Conservation (phyloP, 1,284 basidiomycete species). For the Heterobasidion occidentale region DNA sequence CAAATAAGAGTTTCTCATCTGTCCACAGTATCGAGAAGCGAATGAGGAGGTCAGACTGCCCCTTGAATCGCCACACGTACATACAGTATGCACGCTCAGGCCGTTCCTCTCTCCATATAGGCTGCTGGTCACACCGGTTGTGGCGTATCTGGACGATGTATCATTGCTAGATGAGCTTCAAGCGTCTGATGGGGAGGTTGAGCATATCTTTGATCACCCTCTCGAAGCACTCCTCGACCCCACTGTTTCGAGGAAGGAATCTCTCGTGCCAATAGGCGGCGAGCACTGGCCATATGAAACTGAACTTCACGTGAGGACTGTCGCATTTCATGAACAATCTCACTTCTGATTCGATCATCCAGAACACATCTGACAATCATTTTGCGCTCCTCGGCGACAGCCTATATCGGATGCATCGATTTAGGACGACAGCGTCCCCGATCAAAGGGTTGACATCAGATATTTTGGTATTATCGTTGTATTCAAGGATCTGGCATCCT, state of each 20-base stretch:
- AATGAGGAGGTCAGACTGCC: constrained; percentile 76
- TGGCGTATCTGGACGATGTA: constrained; percentile 57
- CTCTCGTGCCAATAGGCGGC: constrained; percentile 47
- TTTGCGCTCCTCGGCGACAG: constrained; percentile 37
- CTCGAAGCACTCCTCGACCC: constrained; percentile 66
- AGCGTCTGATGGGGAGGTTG: constrained; percentile 64
- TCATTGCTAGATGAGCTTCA: constrained; percentile 42
- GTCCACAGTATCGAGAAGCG: constrained; percentile 68
- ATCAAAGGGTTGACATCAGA: constrained; percentile 81
- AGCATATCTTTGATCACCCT: constrained; percentile 73
- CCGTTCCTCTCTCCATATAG: constrained; percentile 64
- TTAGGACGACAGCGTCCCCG: constrained; percentile 67
- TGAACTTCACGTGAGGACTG: constrained; percentile 48
- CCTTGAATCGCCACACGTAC: constrained; percentile 43
- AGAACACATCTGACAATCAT: constrained; percentile 51
- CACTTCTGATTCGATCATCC: neutral
- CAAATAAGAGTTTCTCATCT: neutral
- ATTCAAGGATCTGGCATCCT: neutral
- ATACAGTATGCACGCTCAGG: constrained; percentile 58
- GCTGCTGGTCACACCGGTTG: constrained; percentile 63
- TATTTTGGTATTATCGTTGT: constrained; percentile 49
- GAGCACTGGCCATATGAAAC: constrained; percentile 74
- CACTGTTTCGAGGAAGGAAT: constrained; percentile 31
- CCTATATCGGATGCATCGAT: constrained; percentile 67
- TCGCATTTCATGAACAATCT: neutral